Evolutionary conservation across 352 stramenopile genomes (phyloP), one percentile per base, ranked within the genome.

Genomic region (Pythium brachiatum): DNA sequence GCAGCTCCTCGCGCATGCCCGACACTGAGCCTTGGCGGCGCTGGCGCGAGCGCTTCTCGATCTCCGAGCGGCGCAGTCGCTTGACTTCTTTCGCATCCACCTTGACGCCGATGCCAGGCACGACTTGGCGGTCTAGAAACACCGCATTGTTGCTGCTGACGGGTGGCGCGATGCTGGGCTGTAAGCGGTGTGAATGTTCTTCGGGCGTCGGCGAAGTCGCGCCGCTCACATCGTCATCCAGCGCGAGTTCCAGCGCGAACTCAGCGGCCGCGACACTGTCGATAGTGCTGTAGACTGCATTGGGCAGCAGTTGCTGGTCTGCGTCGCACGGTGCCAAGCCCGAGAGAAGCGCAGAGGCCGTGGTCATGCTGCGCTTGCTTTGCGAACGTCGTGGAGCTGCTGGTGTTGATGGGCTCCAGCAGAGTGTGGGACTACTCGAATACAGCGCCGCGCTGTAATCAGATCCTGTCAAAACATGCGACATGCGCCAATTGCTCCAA

Each of bases 1-100:
- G 56, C n/a, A 88, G 57, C 51, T 88, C 73, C n/a, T 72, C 67
- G 18, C 70, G 78, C 81, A 88, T 88, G 20, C 62, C 52, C 16
- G 72, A 68, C 11, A 89, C 60, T 12, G 71, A 71, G 12, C 80
- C 66, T 46, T 81, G 63, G 25, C 74, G 77, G 21, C 80, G 72
- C 59, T 86, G 69, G 7, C 80, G 74, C 20, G 80, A 89, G 41
- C 77, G 73, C 54, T 75, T 74, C 63, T 89, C 80, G 53, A 89
- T 87, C 73, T 87, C 80, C 21, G 76, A 83, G 20, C 80, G 68
- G 2, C 74, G 59, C 6, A 75, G 72, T 18, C 80, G 80, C 60
- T 77, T 70, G 46, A 44, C 53, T 34, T 61, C 55, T 31, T 65
- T 64, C 32, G 57, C 26, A 25, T 39, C 60, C 32, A 47, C 31